Conservation (phyloP, 495 filamentous ascomycete genomes). For the Xanthoparmelia taractica region DNA sequence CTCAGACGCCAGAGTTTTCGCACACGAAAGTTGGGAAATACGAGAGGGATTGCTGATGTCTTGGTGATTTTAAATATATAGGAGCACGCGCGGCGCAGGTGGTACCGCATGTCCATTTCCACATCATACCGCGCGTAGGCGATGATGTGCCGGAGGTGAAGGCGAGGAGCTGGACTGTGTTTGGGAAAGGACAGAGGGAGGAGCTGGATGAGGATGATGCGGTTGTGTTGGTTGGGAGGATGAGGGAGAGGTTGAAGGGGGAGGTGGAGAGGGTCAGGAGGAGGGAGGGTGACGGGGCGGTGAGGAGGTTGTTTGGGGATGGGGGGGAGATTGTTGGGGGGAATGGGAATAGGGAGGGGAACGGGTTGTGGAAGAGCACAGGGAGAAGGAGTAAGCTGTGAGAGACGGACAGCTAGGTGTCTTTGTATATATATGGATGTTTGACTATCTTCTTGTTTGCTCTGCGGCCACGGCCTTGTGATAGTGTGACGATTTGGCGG, state of each 20-base stretch:
- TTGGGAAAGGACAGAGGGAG: conserved; percentile 71
- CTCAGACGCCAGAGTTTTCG: too few species aligned
- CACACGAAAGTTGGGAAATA: too few species aligned
- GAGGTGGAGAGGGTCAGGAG: conserved; percentile 43
- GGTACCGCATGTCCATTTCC: conserved; percentile 86
- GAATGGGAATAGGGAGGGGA: background rate
- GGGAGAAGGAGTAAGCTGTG: background rate
- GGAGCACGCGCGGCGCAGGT: conserved; percentile 79
- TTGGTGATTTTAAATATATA: conserved; percentile 21
- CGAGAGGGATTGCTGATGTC: too few species aligned
- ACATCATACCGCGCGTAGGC: conserved; percentile 67
- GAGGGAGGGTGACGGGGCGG: conserved; percentile 35
- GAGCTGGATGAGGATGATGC: conserved; percentile 85
- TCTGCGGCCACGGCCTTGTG: background rate
- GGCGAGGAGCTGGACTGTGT: conserved; percentile 66
- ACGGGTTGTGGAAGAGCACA: background rate
- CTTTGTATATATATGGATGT: background rate
- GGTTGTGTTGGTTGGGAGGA: conserved; percentile 48
- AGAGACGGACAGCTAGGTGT: background rate
- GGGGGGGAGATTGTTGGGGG: background rate
- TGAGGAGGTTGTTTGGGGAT: conserved; percentile 17
- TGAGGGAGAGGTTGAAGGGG: conserved; percentile 54
- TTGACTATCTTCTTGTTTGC: background rate
- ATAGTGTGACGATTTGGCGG: background rate
- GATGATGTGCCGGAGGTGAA: conserved; percentile 35